Percentiles rank a stretch among this genome's conserved stretches.
Evolutionary conservation across 2,329 filamentous ascomycete genomes (phyloP).

Genomic region (Aspergillus sp.): DNA sequence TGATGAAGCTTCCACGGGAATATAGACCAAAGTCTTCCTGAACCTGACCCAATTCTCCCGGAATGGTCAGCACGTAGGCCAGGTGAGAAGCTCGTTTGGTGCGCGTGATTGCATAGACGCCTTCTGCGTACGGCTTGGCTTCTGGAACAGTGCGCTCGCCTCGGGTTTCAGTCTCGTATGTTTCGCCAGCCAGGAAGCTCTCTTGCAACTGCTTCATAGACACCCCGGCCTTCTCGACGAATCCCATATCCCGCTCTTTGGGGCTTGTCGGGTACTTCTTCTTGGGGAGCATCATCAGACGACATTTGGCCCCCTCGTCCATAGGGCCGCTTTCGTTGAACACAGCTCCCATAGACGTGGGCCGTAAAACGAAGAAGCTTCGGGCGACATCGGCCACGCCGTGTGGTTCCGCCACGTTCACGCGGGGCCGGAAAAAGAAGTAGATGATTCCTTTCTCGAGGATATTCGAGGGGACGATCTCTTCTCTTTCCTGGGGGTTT

Average conservation of each 20-base stretch:
- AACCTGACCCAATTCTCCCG: constrained; percentile 65
- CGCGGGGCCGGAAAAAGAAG: constrained; percentile 81
- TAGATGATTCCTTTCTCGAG: constrained; percentile 88
- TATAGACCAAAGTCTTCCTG: constrained; percentile 73
- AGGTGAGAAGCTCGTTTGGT: constrained; percentile 73
- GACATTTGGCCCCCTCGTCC: constrained; percentile 59
- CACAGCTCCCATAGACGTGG: constrained; percentile 67
- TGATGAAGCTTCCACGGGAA: constrained; percentile 71
- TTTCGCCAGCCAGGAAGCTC: constrained; percentile 63
- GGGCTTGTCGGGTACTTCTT: constrained; percentile 72
- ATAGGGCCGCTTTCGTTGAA: constrained; percentile 58
- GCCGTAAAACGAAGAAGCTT: constrained; percentile 76
- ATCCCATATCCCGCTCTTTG: constrained; percentile 72
- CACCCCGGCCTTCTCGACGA: constrained; percentile 72
- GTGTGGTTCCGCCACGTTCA: constrained; percentile 69
- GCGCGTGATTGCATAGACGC: constrained; percentile 77
- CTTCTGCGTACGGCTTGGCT: constrained; percentile 75
- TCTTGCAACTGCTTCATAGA: constrained; percentile 70
- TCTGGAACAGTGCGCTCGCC: constrained; percentile 68
- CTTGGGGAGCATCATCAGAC: constrained; percentile 78
- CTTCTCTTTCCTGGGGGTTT: constrained; percentile 51
- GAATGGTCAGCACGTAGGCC: constrained; percentile 76
- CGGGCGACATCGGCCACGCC: constrained; percentile 71
- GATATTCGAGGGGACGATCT: constrained; percentile 59
- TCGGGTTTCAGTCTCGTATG: constrained; percentile 74